phyloP scores from a whole-genome alignment of 306 rosid genomes.

The Acmispon strigosus region DNA sequence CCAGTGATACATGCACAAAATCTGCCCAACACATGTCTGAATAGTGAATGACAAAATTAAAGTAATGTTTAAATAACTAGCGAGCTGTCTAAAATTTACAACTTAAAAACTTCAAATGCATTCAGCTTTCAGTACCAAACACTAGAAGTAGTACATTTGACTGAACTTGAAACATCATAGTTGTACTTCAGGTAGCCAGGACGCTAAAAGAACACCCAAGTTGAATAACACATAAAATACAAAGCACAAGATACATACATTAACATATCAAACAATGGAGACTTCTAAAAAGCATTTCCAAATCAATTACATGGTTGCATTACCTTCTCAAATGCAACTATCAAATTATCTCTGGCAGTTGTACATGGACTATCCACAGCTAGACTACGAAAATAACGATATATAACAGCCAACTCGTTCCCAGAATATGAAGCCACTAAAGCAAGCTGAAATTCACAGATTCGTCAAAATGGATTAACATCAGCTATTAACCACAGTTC shows the following conservation, averaged over 20 bases:
- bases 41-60: not conserved
- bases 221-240: not conserved
- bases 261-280: not conserved
- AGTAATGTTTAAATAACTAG: not conserved
- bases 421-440: slow-evolving; percentile 89
- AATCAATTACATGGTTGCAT: not conserved
- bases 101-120: not conserved
- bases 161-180: not conserved
- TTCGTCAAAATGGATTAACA: slow-evolving; percentile 12
- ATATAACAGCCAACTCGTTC: slow-evolving; percentile 69
- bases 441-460: slow-evolving; percentile 62
- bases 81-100: not conserved
- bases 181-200: not conserved
- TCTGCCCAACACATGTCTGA: not conserved
- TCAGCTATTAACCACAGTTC: not conserved
- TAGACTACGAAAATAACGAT: slow-evolving; percentile 90
- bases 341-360: slow-evolving; percentile 92
- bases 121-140: not conserved
- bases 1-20: not conserved
- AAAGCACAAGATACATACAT: not conserved
- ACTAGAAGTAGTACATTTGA: not conserved
- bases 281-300: not conserved
- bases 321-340: slow-evolving; percentile 97
- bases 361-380: slow-evolving; percentile 88
- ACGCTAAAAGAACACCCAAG: not conserved